A percentile compares a stretch with the other conserved stretches of the same genome.
These are phyloP conservation scores for Mortierella sp. DNA, from an alignment of 371 early-diverging fungal species.

Conservation along the genomic window DNA sequence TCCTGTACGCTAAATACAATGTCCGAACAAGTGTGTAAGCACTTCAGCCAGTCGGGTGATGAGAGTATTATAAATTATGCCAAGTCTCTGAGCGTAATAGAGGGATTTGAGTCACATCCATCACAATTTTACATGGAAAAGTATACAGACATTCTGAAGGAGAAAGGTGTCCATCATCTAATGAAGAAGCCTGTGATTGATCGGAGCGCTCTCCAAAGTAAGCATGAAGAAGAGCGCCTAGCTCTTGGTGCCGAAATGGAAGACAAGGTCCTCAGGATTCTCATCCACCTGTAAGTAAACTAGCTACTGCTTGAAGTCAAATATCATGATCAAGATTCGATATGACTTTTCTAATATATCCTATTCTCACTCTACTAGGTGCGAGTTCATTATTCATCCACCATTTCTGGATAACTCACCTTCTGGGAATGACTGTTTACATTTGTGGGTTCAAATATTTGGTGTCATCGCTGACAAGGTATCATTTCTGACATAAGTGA, in stretches of 20 bases:
- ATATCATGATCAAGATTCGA: neutral
- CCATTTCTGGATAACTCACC: neutral
- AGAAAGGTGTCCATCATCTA: neutral
- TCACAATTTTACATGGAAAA: neutral
- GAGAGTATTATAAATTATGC: neutral
- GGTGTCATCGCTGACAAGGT: conserved; percentile 6
- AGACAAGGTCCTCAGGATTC: conserved; percentile 1
- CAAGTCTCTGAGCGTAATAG: neutral
- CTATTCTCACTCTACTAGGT: neutral
- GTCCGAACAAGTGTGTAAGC: conserved; percentile 4
- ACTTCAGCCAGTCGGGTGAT: neutral
- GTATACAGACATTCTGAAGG: neutral
- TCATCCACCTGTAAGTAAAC: neutral
- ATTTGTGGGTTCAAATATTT: neutral
- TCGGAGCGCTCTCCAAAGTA: neutral
- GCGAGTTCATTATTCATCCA: neutral
- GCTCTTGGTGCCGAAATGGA: neutral
- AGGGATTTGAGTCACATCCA: conserved; percentile 3
- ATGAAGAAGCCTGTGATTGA: neutral
- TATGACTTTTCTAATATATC: neutral
- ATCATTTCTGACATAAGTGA: conserved; percentile 7
- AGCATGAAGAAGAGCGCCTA: neutral
- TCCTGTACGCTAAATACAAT: conserved; percentile 12
- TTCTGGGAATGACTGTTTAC: conserved; percentile 1
- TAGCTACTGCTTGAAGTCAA: neutral